Evolutionary conservation across 176 grass and related monocot species (phyloP).

Genomic region (Oryza meyeriana): DNA sequence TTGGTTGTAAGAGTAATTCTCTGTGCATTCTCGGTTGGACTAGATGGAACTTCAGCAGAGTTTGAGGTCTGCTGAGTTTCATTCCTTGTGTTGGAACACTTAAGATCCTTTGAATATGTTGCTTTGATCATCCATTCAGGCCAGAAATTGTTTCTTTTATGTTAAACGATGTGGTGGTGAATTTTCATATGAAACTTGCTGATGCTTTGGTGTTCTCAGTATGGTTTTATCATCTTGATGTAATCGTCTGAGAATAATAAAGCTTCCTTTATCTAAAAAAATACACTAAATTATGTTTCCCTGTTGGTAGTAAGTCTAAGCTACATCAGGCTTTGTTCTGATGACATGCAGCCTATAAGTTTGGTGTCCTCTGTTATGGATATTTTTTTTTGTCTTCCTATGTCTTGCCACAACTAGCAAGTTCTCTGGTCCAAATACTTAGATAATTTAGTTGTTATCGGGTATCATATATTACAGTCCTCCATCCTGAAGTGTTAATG

Average conservation of each 20-base stretch:
- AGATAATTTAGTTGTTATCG: neutral
- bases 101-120: neutral
- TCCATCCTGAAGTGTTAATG: neutral
- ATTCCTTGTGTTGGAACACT: neutral
- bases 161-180: neutral
- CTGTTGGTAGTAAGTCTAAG: slow-evolving; percentile 19
- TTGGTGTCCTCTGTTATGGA: neutral
- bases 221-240: too few species aligned
- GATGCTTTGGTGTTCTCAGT: neutral
- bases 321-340: slow-evolving; percentile 23
- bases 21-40: neutral
- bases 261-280: too few species aligned
- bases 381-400: slow-evolving; percentile 20
- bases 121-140: neutral
- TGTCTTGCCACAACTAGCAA: slow-evolving; percentile 13
- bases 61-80: neutral
- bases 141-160: neutral
- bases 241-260: too few species aligned
- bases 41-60: neutral
- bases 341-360: slow-evolving; percentile 10
- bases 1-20: neutral
- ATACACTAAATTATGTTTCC: neutral
- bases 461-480: neutral
- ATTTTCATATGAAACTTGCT: slow-evolving; percentile 13
- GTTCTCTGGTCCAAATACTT: slow-evolving; percentile 14